Evolutionary conservation across 179 eudicot genomes (phyloP).

Genomic region (Silene coronaria): DNA sequence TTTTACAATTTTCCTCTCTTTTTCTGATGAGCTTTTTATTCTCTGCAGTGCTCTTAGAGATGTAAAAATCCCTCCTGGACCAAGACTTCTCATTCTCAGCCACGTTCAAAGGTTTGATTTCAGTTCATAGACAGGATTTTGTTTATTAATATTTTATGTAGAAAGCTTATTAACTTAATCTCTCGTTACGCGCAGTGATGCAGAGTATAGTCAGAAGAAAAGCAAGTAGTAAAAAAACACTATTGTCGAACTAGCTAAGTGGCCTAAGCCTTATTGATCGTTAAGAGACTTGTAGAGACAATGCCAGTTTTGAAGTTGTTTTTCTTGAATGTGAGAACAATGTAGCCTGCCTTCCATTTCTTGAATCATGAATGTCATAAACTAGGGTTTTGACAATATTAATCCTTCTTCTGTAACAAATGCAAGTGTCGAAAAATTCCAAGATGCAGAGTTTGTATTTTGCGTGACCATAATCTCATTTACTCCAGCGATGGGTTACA

Average conservation of each 20-base stretch:
- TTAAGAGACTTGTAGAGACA: conserved; percentile 16
- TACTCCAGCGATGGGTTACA: neutral
- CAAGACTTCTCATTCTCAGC: conserved; percentile 90
- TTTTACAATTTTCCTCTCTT: neutral
- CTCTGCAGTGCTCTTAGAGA: conserved; percentile 84
- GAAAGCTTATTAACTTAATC: neutral
- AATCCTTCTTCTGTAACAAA: neutral
- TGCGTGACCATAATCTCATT: too few species aligned
- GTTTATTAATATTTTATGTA: neutral
- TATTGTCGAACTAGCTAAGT: conserved; percentile 16
- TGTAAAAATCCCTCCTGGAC: conserved; percentile 89
- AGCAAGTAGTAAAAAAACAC: conserved; percentile 18
- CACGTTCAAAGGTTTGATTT: conserved; percentile 63
- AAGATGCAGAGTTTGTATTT: neutral
- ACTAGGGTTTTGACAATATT: neutral
- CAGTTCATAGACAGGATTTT: neutral
- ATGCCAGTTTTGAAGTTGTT: conserved; percentile 18
- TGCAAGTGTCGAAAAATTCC: neutral
- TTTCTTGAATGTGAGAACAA: conserved; percentile 12
- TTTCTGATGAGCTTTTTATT: neutral
- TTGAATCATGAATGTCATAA: conserved; percentile 14
- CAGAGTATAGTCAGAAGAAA: conserved; percentile 26
- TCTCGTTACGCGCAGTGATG: conserved; percentile 25
- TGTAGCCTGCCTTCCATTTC: conserved; percentile 18
- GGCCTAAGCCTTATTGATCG: conserved; percentile 6